Evolutionary conservation across 2,329 filamentous ascomycete species (phyloP), one percentile per base, ranked within the genome.

Genomic region (Chalara sp.): DNA sequence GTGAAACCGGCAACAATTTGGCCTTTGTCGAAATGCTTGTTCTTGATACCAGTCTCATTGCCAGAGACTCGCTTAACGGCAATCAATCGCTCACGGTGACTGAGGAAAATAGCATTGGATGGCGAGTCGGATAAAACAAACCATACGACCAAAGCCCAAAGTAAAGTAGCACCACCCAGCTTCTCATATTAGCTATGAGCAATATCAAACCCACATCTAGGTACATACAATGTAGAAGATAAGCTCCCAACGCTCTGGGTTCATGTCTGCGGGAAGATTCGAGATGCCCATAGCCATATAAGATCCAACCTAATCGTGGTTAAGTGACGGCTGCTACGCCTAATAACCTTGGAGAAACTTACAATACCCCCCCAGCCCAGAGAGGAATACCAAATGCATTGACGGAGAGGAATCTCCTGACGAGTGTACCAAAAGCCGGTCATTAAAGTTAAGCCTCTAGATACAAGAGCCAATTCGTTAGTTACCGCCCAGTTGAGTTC

Each of bases 351-450:
- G 21, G 21, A 21, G 21, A 21, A 21, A 21, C 21, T 21, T 21
- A 21, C 21, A 21, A 21, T 21, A 21, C 21, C 21, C 21, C 21
- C 21, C 21, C 21, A 21, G 21, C 21, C 21, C 21, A 21, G 21
- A 21, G 21, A 21, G 21, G 54, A 52, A 39, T 63, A 64, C 66
- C 66, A 68, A 37, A 68, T 65, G 43, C 65, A 67, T 49, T 68
- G 66, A 7, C 67, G 62, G 2, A 68, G 60, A 5, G 65, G 65
- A 5, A 67, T 68, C 51, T 69, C 67, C 8, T 59, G 54, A 13
- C 64, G 53, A 5, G 64, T 68, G 48, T 65, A 70, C 64, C 65
- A 68, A 48, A 68, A 68, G 2, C 63, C 65, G 7, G 65, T 68
- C 65, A 68, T 67, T 7, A 68, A 54, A 6, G 61, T 64, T 29